Base-by-base conservation (phyloP, 1,139 yeast genomes). In the Zygosaccharomyces pseudobailii region DNA sequence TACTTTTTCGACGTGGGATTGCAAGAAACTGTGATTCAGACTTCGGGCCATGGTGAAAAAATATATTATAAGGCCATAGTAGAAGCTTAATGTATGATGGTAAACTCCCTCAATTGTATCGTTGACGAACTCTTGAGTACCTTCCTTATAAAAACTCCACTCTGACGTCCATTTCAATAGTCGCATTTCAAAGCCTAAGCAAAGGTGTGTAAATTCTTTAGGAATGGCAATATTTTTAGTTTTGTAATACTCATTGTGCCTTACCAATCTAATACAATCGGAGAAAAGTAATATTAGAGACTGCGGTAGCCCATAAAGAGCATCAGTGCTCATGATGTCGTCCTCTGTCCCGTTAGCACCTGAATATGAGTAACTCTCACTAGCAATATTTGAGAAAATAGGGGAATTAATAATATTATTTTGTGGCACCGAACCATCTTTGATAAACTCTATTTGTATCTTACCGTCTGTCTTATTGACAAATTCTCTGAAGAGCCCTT, bases 301-400 rank as follows among this genome's bases (percentile, higher is more conserved):
- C 61, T 86, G 87, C 2, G 96, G 96, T 45, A 88, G 70, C 0
- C 96, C 96, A 61, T 87, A 87, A 46, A 87, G 71, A 0, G 92
- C 87, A 66, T 86, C 94, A 1, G 92, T 84, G 9, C 90, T 83
- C 49, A 85, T 76, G 49, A 81, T 74, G 52, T 78, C 82, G 20
- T 43, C 30, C 20, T 43, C 37, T 3, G 46, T 27, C 43, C 38
- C 34, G 41, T 43, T 40, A 17, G 39, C 78, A 43, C 71, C 68
- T 36, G 70, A 70, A 52, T 52, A 45, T 36, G 51, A 54, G 42
- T 54, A 60, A 23, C 57, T 54, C 37, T 54, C 57, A 27, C 59
- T 58, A 0, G 58, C 54, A 19, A 58, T 54, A 40, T 53, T 56
- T 6, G 49, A 46, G 23, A 61, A 59, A 10, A 57, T 52, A 6